Conservation (phyloP, 495 filamentous ascomycete genomes). For the Hypoxylon trugodes region DNA sequence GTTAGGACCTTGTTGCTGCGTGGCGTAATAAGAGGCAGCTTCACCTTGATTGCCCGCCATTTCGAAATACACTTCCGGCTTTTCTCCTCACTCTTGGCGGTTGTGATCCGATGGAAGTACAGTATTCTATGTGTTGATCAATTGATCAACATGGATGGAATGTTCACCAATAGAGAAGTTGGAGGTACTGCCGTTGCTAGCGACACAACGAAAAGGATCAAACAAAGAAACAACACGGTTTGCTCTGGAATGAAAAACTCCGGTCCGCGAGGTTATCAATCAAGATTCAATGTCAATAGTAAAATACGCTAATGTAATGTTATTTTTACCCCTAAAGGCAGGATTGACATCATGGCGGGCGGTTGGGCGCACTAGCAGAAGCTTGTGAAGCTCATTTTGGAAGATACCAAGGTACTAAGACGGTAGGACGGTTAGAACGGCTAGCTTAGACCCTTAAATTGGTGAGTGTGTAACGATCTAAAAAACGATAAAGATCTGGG, state of each 20-base stretch:
- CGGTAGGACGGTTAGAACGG: no score
- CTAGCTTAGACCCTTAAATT: not conserved
- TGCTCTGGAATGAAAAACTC: constrained; percentile 17
- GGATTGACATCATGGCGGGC: constrained; percentile 41
- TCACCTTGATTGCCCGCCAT: constrained; percentile 42
- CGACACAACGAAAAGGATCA: not conserved
- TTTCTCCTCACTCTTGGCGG: not conserved
- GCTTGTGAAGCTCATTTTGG: constrained; percentile 30
- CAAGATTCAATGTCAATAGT: not conserved
- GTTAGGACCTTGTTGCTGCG: constrained; percentile 25
- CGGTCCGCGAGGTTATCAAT: no score
- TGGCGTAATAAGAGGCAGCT: constrained; percentile 35
- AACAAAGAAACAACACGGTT: constrained; percentile 20
- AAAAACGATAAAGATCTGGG: constrained; percentile 2
- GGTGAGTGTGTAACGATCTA: not conserved
- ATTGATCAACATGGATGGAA: not conserved
- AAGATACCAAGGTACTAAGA: constrained; percentile 9
- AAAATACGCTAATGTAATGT: no score
- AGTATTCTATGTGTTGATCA: not conserved
- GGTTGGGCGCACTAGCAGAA: constrained; percentile 21
- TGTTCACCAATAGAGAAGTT: not conserved
- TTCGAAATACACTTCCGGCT: not conserved
- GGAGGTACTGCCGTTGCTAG: not conserved
- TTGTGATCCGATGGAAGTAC: not conserved
- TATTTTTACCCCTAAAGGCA: constrained; percentile 7